Evolutionary conservation across 805 yeast genomes (phyloP).

Genomic region (Candida lessepsii): DNA sequence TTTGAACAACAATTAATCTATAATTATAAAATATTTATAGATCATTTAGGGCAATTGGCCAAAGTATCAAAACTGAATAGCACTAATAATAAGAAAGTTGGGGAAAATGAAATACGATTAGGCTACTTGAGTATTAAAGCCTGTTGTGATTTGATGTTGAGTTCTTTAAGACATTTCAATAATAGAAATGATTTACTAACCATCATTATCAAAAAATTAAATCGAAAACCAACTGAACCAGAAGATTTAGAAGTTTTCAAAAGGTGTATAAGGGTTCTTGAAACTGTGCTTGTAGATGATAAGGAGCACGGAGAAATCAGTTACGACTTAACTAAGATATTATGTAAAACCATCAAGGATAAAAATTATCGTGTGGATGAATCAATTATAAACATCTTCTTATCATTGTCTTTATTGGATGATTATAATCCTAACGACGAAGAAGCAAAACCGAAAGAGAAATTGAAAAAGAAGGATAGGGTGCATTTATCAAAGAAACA

Average conservation of each 20-base stretch:
- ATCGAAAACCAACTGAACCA: conserved; percentile 53
- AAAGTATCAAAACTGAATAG: conserved; percentile 39
- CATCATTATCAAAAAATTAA: conserved; percentile 64
- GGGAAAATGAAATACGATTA: conserved; percentile 35
- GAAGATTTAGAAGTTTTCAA: conserved; percentile 50
- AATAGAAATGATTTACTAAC: conserved; percentile 72
- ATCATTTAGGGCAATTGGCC: conserved; percentile 46
- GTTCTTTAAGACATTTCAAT: conserved; percentile 75
- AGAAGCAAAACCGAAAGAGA: conserved; percentile 39
- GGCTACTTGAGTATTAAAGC: conserved; percentile 70
- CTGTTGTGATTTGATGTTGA: conserved; percentile 68
- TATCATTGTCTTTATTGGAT: conserved; percentile 62
- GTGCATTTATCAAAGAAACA: conserved; percentile 90
- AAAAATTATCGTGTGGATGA: conserved; percentile 83
- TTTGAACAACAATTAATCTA: conserved; percentile 78
- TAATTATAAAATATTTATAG: conserved; percentile 68
- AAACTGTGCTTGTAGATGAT: conserved; percentile 72
- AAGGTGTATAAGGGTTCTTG: conserved; percentile 63
- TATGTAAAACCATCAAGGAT: conserved; percentile 68
- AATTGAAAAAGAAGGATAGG: conserved; percentile 79
- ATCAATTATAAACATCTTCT: conserved; percentile 67
- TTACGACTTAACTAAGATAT: conserved; percentile 63
- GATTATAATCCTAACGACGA: conserved; percentile 70
- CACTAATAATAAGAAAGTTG: conserved; percentile 30
- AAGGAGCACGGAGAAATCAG: conserved; percentile 76